Evolutionary conservation across 257 asterid species (phyloP).

Genomic region (Misopates orontium): DNA sequence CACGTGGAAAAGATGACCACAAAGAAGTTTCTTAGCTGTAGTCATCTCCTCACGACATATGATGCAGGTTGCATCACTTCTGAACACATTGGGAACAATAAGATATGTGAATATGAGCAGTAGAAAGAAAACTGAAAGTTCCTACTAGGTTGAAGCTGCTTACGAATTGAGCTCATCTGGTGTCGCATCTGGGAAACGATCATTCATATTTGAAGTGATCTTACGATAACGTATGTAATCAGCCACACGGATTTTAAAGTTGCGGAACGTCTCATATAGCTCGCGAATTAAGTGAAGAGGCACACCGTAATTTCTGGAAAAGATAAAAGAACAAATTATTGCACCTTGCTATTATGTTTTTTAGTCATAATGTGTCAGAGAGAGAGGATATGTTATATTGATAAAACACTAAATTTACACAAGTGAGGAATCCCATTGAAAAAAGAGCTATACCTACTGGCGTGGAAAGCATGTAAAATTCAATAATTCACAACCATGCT

Average conservation of each 20-base stretch:
- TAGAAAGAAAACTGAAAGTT: constrained; percentile 22
- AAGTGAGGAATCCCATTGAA: not conserved
- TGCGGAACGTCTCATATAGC: constrained; percentile 93
- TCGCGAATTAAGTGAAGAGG: constrained; percentile 98
- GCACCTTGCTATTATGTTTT: not conserved
- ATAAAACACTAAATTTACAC: not conserved
- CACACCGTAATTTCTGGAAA: constrained; percentile 81
- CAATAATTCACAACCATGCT: not conserved
- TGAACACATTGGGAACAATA: constrained; percentile 32
- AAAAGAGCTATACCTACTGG: not conserved
- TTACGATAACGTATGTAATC: constrained; percentile 91
- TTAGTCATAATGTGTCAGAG: not conserved
- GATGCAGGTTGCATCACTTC: constrained; percentile 89
- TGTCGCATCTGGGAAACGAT: constrained; percentile 96
- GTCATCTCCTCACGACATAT: constrained; percentile 99
- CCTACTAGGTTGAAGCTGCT: constrained; percentile 29
- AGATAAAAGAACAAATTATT: constrained; percentile 21
- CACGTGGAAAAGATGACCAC: constrained; percentile 96
- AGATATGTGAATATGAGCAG: constrained; percentile 18
- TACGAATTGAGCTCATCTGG: constrained; percentile 81
- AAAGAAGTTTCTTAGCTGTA: constrained; percentile 79
- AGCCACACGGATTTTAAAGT: constrained; percentile 82
- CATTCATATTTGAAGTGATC: constrained; percentile 93
- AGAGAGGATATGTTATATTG: not conserved
- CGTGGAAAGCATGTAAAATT: not conserved